A percentile compares a stretch with the other conserved stretches of the same genome.
phyloP scores from a whole-genome alignment of 345 rosid genomes.

The Citrus unshiu region DNA sequence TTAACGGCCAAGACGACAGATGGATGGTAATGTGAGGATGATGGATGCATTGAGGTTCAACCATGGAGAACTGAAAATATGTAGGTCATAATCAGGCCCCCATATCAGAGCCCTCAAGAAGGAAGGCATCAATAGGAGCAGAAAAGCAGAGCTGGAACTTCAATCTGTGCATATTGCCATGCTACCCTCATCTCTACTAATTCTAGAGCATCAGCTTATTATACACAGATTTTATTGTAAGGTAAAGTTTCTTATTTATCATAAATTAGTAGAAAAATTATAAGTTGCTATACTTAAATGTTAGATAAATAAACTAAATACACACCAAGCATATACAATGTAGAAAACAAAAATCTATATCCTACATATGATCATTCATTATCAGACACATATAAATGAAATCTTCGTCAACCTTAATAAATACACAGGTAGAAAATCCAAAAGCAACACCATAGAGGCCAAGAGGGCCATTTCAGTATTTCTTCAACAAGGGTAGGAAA shows the following conservation, averaged over 20 bases:
- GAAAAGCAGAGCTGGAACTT: neutral
- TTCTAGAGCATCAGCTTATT: conserved; percentile 12
- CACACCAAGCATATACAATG: neutral
- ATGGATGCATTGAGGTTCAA: neutral
- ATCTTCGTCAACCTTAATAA: neutral
- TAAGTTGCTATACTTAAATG: neutral
- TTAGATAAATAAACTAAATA: neutral
- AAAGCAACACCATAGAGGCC: neutral
- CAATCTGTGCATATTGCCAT: neutral
- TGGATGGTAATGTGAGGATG: neutral
- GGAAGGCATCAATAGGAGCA: neutral
- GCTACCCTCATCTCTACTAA: neutral
- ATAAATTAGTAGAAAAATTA: too few relatives aligned
- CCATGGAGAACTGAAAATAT: neutral
- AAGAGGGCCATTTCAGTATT: neutral
- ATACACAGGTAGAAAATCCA: neutral
- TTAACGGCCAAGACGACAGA: neutral
- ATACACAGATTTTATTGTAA: neutral
- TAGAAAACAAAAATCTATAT: neutral
- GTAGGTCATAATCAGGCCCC: conserved; percentile 2
- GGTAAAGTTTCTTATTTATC: neutral
- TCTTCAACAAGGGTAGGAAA: neutral
- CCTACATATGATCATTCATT: neutral
- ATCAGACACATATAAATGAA: neutral
- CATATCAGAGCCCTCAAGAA: neutral